Percentiles rank a stretch among this genome's conserved stretches.
phyloP scores from a whole-genome alignment of 495 filamentous ascomycete genomes.

The Hyaloscypha variabilis region DNA sequence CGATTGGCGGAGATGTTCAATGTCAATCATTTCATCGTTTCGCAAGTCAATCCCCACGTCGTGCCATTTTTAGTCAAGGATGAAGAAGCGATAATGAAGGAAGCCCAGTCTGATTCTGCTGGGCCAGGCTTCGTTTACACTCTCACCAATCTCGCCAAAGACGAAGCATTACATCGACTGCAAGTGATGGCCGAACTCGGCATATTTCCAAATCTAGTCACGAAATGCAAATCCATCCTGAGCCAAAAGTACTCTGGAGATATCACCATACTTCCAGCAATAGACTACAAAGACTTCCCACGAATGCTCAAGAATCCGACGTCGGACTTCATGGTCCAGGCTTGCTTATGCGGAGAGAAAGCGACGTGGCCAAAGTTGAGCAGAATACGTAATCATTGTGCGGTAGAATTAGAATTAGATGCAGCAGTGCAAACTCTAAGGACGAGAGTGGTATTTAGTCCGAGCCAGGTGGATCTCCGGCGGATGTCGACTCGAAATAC shows the following conservation, averaged over 20 bases:
- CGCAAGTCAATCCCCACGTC: conserved; percentile 93
- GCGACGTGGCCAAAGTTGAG: conserved; percentile 91
- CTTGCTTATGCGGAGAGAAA: conserved; percentile 74
- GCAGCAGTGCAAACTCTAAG: conserved; percentile 77
- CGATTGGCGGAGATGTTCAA: conserved; percentile 94
- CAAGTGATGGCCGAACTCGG: conserved; percentile 81
- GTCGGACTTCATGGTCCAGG: conserved; percentile 80
- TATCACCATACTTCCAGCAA: conserved; percentile 88
- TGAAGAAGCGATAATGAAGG: conserved; percentile 51
- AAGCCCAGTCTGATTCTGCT: conserved; percentile 40
- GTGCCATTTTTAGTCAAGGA: conserved; percentile 83
- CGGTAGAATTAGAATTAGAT: conserved; percentile 86
- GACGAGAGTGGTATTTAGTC: conserved; percentile 77
- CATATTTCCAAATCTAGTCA: conserved; percentile 77
- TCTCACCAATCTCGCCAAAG: conserved; percentile 75
- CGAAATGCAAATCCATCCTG: conserved; percentile 77
- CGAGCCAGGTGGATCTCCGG: conserved; percentile 66
- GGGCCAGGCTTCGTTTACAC: conserved; percentile 65
- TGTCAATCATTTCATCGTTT: conserved; percentile 97
- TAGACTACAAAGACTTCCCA: conserved; percentile 73
- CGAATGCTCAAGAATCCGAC: conserved; percentile 86
- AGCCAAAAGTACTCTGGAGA: conserved; percentile 94
- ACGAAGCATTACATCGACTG: conserved; percentile 80
- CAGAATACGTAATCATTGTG: conserved; percentile 78
- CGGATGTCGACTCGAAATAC: conserved; percentile 40